Conservation (phyloP, 129 eudicot genomes). For the Rutidosis leptorrhynchoides region DNA sequence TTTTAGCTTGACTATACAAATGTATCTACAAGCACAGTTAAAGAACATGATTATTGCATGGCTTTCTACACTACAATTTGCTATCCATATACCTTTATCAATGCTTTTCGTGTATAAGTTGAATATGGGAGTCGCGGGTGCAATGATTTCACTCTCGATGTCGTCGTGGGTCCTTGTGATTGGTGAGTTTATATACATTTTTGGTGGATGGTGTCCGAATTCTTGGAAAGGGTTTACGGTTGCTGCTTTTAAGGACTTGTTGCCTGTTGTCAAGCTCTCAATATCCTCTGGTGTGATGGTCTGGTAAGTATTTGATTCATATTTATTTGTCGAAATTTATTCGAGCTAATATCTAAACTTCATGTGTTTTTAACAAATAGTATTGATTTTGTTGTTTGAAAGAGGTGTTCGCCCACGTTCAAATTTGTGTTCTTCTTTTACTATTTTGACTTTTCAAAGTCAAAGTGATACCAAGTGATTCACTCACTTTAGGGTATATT, state of each 20-base stretch:
- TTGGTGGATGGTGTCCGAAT: constrained; percentile 75
- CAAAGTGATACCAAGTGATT: neutral
- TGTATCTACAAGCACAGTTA: constrained; percentile 65
- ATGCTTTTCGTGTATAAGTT: constrained; percentile 38
- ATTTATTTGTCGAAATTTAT: neutral
- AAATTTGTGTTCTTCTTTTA: neutral
- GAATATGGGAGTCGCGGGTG: constrained; percentile 47
- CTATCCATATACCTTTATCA: constrained; percentile 50
- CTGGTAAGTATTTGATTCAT: constrained; percentile 37
- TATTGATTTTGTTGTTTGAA: too few relatives aligned
- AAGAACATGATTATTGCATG: constrained; percentile 58
- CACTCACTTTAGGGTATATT: too few relatives aligned
- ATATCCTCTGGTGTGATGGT: constrained; percentile 71
- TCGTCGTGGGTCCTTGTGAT: constrained; percentile 55
- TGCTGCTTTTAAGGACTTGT: constrained; percentile 54
- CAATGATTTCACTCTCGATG: constrained; percentile 44
- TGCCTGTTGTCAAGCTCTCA: constrained; percentile 71
- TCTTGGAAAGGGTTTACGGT: constrained; percentile 61
- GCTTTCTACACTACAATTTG: constrained; percentile 41
- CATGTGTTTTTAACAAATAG: too few relatives aligned
- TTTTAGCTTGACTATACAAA: constrained; percentile 56
- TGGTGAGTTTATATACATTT: constrained; percentile 55
- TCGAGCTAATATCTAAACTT: neutral
- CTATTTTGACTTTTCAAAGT: neutral
- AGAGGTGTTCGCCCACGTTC: neutral